Evolutionary conservation across 2,329 filamentous ascomycete species (phyloP), one percentile per base, ranked within the genome.

Genomic region (Ophiostoma piceae): DNA sequence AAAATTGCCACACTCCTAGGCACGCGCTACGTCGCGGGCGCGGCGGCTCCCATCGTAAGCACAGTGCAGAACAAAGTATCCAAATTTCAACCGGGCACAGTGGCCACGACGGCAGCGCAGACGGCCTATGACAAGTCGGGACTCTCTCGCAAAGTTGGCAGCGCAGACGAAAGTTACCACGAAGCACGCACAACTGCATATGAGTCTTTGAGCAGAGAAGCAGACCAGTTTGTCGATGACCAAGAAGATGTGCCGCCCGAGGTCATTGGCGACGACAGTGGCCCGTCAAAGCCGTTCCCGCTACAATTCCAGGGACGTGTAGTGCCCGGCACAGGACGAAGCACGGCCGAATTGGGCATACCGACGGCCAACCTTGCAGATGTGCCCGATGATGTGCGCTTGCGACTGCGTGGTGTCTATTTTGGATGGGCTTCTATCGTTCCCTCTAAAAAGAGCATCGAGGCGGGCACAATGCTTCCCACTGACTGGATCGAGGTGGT

Each of bases 341-440:
- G 80, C 16, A 75, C 74, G 3, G 72, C 74, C 12, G 77, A 82
- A 51, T 77, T 83, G 6, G 82, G 82, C 0, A 78, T 84, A 1
- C 85, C 86, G 0, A 87, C 84, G 0, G 83, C 87, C 0, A 87
- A 84, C 71, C 76, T 91, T 1, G 74, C 74, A 0, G 82, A 80
- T 11, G 79, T 89, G 0, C 80, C 85, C 0, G 83, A 84, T 35
- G 81, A 85, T 43, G 76, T 89, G 57, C 79, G 82, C 29, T 78
- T 84, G 72, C 82, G 84, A 2, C 80, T 91, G 67, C 78, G 80
- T 14, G 89, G 89, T 0, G 82, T 88, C 7, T 91, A 88, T 74
- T 87, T 89, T 54, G 88, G 87, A 2, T 91, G 89, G 88, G 84
- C 83, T 0, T 78, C 82, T 0, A 74, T 87, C 79, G 66, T 66